These are phyloP conservation scores for Verticillium alfalfae DNA, from an alignment of 2,329 filamentous ascomycete species.

Conservation along the genomic window DNA sequence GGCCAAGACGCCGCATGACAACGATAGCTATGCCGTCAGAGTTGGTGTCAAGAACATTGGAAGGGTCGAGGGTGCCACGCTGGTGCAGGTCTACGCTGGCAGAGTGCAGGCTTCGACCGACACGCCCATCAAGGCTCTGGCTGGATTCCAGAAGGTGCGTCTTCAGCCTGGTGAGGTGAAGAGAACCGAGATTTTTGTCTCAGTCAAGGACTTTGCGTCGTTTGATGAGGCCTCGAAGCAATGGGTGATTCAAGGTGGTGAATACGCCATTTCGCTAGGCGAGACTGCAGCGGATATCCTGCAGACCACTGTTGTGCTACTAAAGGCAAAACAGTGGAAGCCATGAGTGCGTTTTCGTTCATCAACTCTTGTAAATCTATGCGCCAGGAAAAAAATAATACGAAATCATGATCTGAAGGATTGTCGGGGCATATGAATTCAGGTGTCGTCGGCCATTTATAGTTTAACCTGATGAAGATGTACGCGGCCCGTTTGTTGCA, in stretches of 20 bases:
- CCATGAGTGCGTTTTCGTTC: too few species aligned
- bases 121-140: constrained; percentile 19
- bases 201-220: constrained; percentile 18
- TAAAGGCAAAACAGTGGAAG: background rate
- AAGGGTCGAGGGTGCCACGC: constrained; percentile 37
- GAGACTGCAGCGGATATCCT: constrained; percentile 16
- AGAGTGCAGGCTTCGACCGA: background rate
- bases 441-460: too few species aligned
- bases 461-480: too few species aligned
- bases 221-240: constrained; percentile 15
- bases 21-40: constrained; percentile 36
- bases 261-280: constrained; percentile 19
- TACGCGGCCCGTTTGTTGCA: too few species aligned
- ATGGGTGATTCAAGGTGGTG: constrained; percentile 20
- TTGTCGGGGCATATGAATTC: background rate
- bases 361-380: too few species aligned
- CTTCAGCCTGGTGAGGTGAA: constrained; percentile 14
- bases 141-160: constrained; percentile 21
- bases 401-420: background rate
- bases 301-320: background rate
- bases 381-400: background rate
- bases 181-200: constrained; percentile 9
- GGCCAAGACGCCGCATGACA: constrained; percentile 26
- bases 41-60: constrained; percentile 56
- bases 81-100: constrained; percentile 50